Evolutionary conservation across 345 rosid species (phyloP).

Genomic region (Eucalyptus cloeziana): DNA sequence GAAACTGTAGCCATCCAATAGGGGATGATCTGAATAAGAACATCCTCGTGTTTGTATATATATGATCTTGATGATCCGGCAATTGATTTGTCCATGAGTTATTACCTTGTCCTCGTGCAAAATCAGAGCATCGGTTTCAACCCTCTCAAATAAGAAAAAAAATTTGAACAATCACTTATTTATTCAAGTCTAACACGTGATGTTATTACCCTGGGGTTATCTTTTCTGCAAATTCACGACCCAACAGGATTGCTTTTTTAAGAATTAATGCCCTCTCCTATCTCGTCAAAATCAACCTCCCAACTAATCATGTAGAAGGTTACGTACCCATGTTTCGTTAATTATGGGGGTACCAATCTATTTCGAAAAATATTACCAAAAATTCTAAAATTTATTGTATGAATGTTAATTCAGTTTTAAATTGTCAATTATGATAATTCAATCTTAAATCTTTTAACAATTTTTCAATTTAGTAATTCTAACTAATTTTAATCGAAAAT

Average conservation of each 20-base stretch:
- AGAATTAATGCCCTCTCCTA: no score
- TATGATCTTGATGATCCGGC: background rate
- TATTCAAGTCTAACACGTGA: no score
- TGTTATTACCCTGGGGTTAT: no score
- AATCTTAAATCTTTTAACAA: rapidly evolving
- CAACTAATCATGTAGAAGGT: no score
- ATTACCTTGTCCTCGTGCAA: background rate
- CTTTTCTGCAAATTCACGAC: no score
- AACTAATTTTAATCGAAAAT: rapidly evolving
- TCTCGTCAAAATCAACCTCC: no score
- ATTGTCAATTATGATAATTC: rapidly evolving
- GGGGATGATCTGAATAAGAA: background rate
- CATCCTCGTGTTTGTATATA: background rate
- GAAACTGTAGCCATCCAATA: background rate
- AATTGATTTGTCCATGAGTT: background rate
- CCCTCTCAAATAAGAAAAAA: background rate
- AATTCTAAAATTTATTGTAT: rapidly evolving
- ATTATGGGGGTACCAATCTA: no score
- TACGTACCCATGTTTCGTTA: no score
- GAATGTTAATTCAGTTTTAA: rapidly evolving
- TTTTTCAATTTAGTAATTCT: rapidly evolving
- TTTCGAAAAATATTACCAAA: no score
- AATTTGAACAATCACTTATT: background rate
- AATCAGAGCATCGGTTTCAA: background rate
- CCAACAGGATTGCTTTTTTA: no score